Conservation (phyloP, 2,329 filamentous ascomycete species). For the Escovopsis sp. region DNA sequence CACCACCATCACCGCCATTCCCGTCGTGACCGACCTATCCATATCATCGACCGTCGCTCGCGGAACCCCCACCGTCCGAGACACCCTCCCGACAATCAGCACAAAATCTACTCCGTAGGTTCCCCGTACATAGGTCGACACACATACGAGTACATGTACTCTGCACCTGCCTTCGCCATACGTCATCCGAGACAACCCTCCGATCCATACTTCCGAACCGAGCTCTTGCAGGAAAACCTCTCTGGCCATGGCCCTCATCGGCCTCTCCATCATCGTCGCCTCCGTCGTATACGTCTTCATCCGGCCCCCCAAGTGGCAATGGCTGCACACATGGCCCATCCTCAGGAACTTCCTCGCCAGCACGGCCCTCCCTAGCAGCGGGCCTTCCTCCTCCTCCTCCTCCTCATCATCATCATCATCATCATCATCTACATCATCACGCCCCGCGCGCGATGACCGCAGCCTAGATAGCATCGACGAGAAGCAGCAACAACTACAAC, state of each 20-base stretch:
- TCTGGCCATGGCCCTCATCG: slow-evolving; percentile 36
- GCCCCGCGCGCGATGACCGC: no score
- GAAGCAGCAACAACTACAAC: not conserved
- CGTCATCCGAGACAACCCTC: no score
- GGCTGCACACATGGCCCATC: slow-evolving; percentile 10
- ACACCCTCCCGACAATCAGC: no score
- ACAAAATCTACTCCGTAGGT: no score
- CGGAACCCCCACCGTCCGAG: no score
- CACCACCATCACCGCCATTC: no score
- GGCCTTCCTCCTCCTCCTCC: not conserved
- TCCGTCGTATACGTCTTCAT: slow-evolving; percentile 43
- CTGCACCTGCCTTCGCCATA: no score
- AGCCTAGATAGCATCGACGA: no score
- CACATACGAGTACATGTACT: no score
- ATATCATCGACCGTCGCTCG: no score
- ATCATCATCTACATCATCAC: not conserved
- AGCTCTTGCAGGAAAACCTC: not conserved
- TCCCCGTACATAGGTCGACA: no score
- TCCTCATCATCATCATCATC: not conserved
- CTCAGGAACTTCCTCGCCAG: slow-evolving; percentile 1
- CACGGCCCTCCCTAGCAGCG: slow-evolving; percentile 1
- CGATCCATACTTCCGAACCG: not conserved
- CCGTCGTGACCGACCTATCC: no score
- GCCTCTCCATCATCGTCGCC: slow-evolving; percentile 45
- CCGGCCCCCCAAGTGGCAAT: slow-evolving; percentile 34